phyloP scores from a whole-genome alignment of 495 filamentous ascomycete species.

The Evernia prunastri region DNA sequence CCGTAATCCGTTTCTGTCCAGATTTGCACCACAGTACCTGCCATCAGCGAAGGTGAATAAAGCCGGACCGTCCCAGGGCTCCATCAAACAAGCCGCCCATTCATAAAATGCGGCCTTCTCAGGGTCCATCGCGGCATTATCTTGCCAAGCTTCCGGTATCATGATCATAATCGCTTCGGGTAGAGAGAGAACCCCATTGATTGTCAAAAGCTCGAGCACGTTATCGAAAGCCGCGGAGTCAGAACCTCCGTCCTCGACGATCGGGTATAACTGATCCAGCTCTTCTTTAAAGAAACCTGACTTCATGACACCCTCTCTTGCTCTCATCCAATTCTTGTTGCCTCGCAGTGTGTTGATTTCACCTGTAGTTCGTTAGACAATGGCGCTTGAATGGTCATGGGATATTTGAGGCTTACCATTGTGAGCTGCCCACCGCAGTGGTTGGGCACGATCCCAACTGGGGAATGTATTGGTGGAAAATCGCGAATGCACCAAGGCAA shows the following conservation, averaged over 20 bases:
- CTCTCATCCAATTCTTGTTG: constrained; percentile 99
- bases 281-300: constrained; percentile 91
- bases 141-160: constrained; percentile 99
- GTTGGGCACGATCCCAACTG: constrained; percentile 97
- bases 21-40: constrained; percentile 93
- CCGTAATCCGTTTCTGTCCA: constrained; percentile 96
- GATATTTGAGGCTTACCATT: constrained; percentile 57
- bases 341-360: constrained; percentile 98
- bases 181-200: constrained; percentile 95
- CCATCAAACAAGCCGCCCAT: constrained; percentile 99
- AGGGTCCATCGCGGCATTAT: constrained; percentile 84
- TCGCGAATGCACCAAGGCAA: constrained; percentile 94
- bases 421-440: constrained; percentile 94
- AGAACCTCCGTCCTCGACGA: constrained; percentile 95
- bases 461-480: constrained; percentile 99
- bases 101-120: constrained; percentile 98
- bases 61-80: constrained; percentile 97
- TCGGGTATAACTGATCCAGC: constrained; percentile 84
- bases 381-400: not conserved
- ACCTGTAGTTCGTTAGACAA: constrained; percentile 43
- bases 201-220: constrained; percentile 86
- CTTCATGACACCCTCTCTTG: constrained; percentile 90
- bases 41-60: constrained; percentile 98
- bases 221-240: constrained; percentile 99
- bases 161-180: constrained; percentile 99